A percentile compares a stretch with the other conserved stretches of the same genome.
These are phyloP conservation scores for Babesia ovis DNA, from an alignment of 169 alveolate genomes.

Conservation along the genomic window DNA sequence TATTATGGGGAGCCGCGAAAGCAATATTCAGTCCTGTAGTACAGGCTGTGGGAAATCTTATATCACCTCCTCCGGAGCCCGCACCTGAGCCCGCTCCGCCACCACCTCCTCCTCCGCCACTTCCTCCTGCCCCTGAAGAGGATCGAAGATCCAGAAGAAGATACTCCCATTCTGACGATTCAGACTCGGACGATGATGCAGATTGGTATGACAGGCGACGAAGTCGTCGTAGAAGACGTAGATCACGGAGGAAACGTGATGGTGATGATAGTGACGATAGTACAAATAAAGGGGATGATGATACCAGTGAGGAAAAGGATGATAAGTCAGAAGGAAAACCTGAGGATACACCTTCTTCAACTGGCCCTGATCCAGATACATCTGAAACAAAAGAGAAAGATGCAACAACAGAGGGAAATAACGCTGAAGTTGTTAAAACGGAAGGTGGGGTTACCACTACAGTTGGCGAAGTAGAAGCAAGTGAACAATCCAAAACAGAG, in stretches of 20 bases:
- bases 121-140: slow-evolving; percentile 3
- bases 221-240: slow-evolving; percentile 13
- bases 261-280: slow-evolving; percentile 1
- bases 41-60: background rate
- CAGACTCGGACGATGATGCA: background rate
- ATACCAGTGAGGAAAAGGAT: background rate
- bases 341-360: too few relatives aligned
- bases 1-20: slow-evolving; percentile 13
- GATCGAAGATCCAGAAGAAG: background rate
- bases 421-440: background rate
- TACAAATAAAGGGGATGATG: background rate
- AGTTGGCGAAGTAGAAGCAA: background rate
- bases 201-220: background rate
- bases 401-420: background rate
- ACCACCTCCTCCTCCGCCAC: slow-evolving; percentile 52
- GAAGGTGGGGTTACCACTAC: background rate
- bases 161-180: background rate
- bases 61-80: slow-evolving; percentile 6
- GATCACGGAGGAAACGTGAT: background rate
- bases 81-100: slow-evolving; percentile 58
- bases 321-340: background rate
- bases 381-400: slow-evolving; percentile 4
- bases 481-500: slow-evolving; percentile 14
- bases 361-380: slow-evolving; percentile 6
- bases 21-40: slow-evolving; percentile 40